Conservation (phyloP, 352 stramenopile genomes). For the Phytopythium oedochilum region DNA sequence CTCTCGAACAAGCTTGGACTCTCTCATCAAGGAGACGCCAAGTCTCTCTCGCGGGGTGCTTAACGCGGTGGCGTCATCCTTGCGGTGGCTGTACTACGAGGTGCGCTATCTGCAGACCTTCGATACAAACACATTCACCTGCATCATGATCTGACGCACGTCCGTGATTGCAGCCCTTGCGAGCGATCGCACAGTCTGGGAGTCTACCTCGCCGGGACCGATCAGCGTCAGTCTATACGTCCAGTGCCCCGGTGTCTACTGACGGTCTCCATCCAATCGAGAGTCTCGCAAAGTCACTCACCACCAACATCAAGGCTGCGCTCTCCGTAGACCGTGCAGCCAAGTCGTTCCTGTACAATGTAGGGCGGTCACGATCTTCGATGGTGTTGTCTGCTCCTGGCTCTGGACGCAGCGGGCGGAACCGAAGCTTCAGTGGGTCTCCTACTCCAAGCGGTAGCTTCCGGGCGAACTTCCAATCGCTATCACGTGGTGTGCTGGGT, state of each 20-base stretch:
- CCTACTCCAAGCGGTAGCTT: slow-evolving; percentile 17
- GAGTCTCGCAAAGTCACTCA: slow-evolving; percentile 48
- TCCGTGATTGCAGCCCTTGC: slow-evolving; percentile 32
- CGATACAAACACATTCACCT: no score
- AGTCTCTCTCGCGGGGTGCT: slow-evolving; percentile 73
- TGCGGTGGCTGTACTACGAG: slow-evolving; percentile 78
- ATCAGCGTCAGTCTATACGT: slow-evolving; percentile 24
- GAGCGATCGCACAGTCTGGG: slow-evolving; percentile 57
- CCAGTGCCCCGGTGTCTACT: slow-evolving; percentile 8
- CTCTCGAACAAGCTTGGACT: slow-evolving; percentile 56
- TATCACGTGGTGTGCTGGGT: slow-evolving; percentile 24
- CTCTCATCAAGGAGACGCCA: slow-evolving; percentile 66
- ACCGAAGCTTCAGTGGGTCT: slow-evolving; percentile 32
- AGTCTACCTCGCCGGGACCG: slow-evolving; percentile 54
- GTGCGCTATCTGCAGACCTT: slow-evolving; percentile 15
- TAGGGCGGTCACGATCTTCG: slow-evolving; percentile 41
- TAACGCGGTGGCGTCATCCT: slow-evolving; percentile 66
- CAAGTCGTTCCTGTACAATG: slow-evolving; percentile 74
- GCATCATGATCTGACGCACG: no score
- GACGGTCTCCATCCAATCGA: slow-evolving; percentile 35
- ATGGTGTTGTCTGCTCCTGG: slow-evolving; percentile 29
- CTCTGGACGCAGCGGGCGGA: slow-evolving; percentile 17
- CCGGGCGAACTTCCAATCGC: slow-evolving; percentile 19
- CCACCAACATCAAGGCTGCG: slow-evolving; percentile 56
- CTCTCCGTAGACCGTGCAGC: slow-evolving; percentile 61